Percentiles rank a stretch among this genome's conserved stretches.
These are phyloP conservation scores for Podaxis mareebaensis DNA, from an alignment of 768 basidiomycete genomes.

Conservation along the genomic window DNA sequence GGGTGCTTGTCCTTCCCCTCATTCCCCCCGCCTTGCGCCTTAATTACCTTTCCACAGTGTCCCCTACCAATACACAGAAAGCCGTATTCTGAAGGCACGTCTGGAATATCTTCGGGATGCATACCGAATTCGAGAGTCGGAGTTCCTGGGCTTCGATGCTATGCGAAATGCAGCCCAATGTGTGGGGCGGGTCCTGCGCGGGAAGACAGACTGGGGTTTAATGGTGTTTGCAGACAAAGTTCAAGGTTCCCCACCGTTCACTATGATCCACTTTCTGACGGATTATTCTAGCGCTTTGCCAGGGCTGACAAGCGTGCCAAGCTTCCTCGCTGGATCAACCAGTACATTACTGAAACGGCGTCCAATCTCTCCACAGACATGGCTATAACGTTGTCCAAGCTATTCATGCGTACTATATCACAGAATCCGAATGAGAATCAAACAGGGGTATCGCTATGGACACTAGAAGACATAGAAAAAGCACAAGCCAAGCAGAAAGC, in stretches of 20 bases:
- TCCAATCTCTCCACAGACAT: constrained; percentile 98
- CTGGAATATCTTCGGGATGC: constrained; percentile 98
- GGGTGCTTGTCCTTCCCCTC: constrained; percentile 53
- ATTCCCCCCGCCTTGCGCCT: constrained; percentile 16
- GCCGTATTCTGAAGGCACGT: constrained; percentile 94
- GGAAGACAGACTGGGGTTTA: constrained; percentile 99
- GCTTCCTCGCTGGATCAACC: constrained; percentile 98
- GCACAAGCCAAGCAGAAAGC: constrained; percentile 82
- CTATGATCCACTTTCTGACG: constrained; percentile 1
- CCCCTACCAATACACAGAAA: constrained; percentile 98
- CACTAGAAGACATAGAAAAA: constrained; percentile 86
- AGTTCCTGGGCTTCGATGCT: constrained; percentile 98
- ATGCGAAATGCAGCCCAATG: constrained; percentile 99
- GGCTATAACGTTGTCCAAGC: constrained; percentile 90
- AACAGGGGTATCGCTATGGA: constrained; percentile 94
- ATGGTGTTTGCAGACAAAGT: constrained; percentile 99
- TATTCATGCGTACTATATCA: constrained; percentile 98
- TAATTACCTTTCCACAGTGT: constrained; percentile 51
- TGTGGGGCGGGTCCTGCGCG: constrained; percentile 94
- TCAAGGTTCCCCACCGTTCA: background rate
- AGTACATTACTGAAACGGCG: constrained; percentile 98
- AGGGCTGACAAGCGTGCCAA: constrained; percentile 93
- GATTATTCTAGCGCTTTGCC: constrained; percentile 70
- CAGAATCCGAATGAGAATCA: constrained; percentile 97
- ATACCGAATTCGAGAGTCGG: constrained; percentile 96